These are phyloP conservation scores for Aspergillus niger DNA, from an alignment of 2,329 filamentous ascomycete species.

Conservation along the genomic window DNA sequence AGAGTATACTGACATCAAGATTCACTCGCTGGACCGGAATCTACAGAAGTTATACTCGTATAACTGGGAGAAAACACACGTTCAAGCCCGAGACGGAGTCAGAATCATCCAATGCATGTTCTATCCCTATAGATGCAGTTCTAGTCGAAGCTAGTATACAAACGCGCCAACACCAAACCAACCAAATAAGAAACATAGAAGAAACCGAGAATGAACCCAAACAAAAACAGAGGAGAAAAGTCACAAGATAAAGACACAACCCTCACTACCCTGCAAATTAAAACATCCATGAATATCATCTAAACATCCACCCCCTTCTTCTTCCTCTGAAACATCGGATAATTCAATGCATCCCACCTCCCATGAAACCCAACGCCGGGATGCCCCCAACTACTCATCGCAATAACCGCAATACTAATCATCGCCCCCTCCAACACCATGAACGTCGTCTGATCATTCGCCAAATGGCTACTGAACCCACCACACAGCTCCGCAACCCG, in stretches of 20 bases:
- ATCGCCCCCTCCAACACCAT: conserved; percentile 56
- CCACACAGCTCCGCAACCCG: conserved; percentile 52
- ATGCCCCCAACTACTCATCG: background rate
- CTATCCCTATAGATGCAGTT: background rate
- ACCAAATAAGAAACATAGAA: background rate
- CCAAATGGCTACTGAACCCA: conserved; percentile 50
- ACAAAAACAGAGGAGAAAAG: background rate
- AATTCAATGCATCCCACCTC: background rate
- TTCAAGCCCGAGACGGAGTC: too few species aligned
- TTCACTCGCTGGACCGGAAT: too few species aligned
- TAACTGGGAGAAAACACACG: too few species aligned
- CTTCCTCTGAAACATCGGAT: background rate
- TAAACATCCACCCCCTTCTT: background rate
- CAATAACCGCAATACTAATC: conserved; percentile 36
- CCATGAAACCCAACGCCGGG: background rate
- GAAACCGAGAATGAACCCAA: background rate
- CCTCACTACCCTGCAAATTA: too few species aligned
- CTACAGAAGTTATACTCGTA: too few species aligned
- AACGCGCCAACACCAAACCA: background rate
- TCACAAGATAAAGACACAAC: too few species aligned
- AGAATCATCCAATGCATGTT: too few species aligned
- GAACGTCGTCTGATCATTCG: conserved; percentile 52
- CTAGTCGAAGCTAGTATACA: conserved; percentile 1
- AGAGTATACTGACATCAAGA: too few species aligned
- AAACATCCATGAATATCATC: background rate